Evolutionary conservation across 495 filamentous ascomycete genomes (phyloP).

Genomic region (Delitschia confertaspora): DNA sequence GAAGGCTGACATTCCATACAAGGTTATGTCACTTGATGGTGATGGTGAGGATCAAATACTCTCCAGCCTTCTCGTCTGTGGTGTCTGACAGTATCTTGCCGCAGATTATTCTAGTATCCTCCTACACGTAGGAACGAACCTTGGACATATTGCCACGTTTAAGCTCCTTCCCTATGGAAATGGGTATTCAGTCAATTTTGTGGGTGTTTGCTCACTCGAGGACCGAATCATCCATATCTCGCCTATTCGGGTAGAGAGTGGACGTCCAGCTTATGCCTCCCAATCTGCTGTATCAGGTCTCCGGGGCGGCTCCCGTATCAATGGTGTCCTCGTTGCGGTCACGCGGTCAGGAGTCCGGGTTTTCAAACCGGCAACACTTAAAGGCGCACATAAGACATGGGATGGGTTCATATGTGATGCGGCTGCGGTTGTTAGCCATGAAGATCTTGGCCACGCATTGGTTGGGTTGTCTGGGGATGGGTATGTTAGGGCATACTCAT

Average conservation of each 20-base stretch:
- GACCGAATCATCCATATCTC: constrained; percentile 65
- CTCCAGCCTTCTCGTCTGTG: too few relatives aligned
- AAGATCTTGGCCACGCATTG: constrained; percentile 65
- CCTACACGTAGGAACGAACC: constrained; percentile 81
- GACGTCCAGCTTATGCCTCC: constrained; percentile 64
- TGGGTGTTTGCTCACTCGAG: constrained; percentile 55
- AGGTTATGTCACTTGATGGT: constrained; percentile 77
- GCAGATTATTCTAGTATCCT: constrained; percentile 83
- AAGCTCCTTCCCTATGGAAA: constrained; percentile 68
- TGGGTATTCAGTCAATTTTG: constrained; percentile 65
- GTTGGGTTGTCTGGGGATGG: constrained; percentile 78
- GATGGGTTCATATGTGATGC: constrained; percentile 72
- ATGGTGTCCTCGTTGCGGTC: constrained; percentile 62
- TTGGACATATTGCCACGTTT: constrained; percentile 76
- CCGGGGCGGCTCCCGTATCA: constrained; percentile 57
- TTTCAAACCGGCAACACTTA: constrained; percentile 73
- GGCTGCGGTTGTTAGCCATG: constrained; percentile 62
- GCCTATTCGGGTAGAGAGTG: constrained; percentile 70
- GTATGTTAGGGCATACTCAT: constrained; percentile 64
- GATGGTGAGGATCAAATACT: constrained; percentile 53
- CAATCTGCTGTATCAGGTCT: constrained; percentile 62
- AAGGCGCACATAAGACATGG: constrained; percentile 83
- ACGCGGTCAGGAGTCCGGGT: constrained; percentile 68
- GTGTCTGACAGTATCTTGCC: background rate
- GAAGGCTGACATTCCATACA: background rate